Conservation (phyloP, 768 basidiomycete species). For the Leucosporidium scottii region DNA sequence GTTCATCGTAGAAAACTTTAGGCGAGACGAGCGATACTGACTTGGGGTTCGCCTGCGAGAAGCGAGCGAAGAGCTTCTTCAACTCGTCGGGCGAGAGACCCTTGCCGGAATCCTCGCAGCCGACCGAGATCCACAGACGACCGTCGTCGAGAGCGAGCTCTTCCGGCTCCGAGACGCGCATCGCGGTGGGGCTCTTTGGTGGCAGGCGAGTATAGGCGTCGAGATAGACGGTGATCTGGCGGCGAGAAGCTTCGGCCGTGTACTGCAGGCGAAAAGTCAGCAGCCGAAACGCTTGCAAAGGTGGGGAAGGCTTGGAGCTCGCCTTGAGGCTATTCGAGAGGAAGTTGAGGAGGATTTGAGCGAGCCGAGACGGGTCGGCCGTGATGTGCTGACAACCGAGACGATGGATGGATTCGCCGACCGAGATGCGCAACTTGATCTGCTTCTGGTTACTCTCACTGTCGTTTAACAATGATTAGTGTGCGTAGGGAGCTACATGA, state of each 20-base stretch:
- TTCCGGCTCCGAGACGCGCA: neutral
- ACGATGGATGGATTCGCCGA: neutral
- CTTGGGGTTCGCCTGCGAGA: slow-evolving; percentile 26
- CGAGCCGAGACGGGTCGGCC: slow-evolving; percentile 11
- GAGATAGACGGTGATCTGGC: slow-evolving; percentile 17
- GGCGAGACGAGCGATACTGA: neutral
- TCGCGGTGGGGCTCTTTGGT: neutral
- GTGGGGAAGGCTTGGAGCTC: neutral
- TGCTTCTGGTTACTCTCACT: slow-evolving; percentile 22
- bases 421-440: slow-evolving; percentile 14
- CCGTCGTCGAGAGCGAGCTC: neutral
- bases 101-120: slow-evolving; percentile 11
- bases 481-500: no score
- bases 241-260: slow-evolving; percentile 11
- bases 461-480: no score
- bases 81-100: slow-evolving; percentile 20
- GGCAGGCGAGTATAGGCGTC: slow-evolving; percentile 7
- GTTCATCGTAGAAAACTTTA: neutral
- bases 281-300: neutral
- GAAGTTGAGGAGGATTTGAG: slow-evolving; percentile 24
- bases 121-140: neutral
- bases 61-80: slow-evolving; percentile 20
- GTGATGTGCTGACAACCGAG: slow-evolving; percentile 10
- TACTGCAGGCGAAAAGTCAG: neutral
- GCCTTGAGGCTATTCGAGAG: slow-evolving; percentile 14